phyloP scores from a whole-genome alignment of 2,329 filamentous ascomycete genomes.

The Nothophaeocryptopus gaeumannii region DNA sequence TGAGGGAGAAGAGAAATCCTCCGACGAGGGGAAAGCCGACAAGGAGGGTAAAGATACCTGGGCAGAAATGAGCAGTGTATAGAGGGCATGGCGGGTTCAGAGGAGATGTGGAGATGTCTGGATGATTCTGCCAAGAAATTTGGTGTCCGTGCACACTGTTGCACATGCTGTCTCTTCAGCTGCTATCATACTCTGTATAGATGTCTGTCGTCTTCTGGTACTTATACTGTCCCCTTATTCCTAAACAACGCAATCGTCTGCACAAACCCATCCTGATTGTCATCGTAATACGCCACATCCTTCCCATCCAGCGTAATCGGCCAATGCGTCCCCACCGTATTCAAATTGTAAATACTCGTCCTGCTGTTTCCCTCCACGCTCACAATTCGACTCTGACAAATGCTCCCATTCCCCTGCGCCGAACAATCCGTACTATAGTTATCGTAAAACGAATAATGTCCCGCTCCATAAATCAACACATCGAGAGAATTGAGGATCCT shows the following conservation, averaged over 20 bases:
- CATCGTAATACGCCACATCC: slow-evolving; percentile 43
- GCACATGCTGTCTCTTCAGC: too few relatives aligned
- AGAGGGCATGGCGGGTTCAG: too few relatives aligned
- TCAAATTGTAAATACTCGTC: slow-evolving; percentile 44
- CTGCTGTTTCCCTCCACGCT: slow-evolving; percentile 43
- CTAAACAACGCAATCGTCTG: slow-evolving; percentile 44
- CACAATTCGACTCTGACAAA: slow-evolving; percentile 52
- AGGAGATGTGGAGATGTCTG: too few relatives aligned
- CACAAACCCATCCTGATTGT: slow-evolving; percentile 49
- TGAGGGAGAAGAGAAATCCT: too few relatives aligned
- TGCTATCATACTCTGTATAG: too few relatives aligned
- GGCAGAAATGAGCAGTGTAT: too few relatives aligned
- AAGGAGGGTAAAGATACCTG: too few relatives aligned
- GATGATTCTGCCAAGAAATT: too few relatives aligned
- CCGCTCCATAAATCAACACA: slow-evolving; percentile 61
- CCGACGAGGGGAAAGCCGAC: too few relatives aligned
- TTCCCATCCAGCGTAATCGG: slow-evolving; percentile 47
- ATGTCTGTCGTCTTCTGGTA: neutral
- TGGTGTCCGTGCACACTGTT: too few relatives aligned
- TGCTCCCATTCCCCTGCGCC: slow-evolving; percentile 36
- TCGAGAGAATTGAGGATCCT: slow-evolving; percentile 57
- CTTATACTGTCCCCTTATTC: slow-evolving; percentile 7
- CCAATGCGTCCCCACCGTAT: slow-evolving; percentile 39
- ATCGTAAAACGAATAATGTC: slow-evolving; percentile 67
- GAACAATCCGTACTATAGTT: slow-evolving; percentile 54